Evolutionary conservation across 345 rosid species (phyloP), one percentile per base, ranked within the genome.

Genomic region (Pistacia vera): DNA sequence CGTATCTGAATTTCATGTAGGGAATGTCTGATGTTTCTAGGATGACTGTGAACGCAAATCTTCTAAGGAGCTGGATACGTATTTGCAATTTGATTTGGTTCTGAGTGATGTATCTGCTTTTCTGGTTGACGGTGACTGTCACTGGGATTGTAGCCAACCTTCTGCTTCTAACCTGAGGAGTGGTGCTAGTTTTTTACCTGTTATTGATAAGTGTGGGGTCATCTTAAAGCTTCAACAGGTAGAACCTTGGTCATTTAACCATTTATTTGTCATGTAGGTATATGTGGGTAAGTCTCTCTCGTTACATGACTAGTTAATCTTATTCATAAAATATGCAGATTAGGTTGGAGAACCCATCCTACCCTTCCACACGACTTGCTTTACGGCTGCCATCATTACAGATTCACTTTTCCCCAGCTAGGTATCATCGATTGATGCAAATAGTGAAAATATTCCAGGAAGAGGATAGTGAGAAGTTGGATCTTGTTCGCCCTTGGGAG

Each of bases 391-490:
- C 99, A 4, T 92, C 98, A 38, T 76, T 96, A 83, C 92, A 97
- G 67, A 92, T 96, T 82, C 95, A 96, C 85, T 92, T 96, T 86
- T 96, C 99, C 79, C 99, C 99, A 28, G 97, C 98, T 70, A 91
- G 99, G 54, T 96, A 96, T 88, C 99, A 96, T 81, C 87, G 99
- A 82, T 83, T 96, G 85, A 96, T 96, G 98, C 93, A 87, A 86
- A 92, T 96, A 66, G 81, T 79, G 62, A 90, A 93, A 87, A 86
- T 93, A 49, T 92, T 96, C 81, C 92, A 88, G 79, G 87, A 70
- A 46, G 89, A 88, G 77, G 91, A 89, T 74, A 81, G 70, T 81
- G 88, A 90, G 75, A 79, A 74, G 72, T 78, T 89, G 18, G 85
- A 85, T 77, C 71, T 81, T 66, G 73, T 81, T 66, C 90, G 84